A percentile compares a stretch with the other conserved stretches of the same genome.
Conservation (phyloP, 768 basidiomycete species). For the Multifurca ochricompacta region DNA sequence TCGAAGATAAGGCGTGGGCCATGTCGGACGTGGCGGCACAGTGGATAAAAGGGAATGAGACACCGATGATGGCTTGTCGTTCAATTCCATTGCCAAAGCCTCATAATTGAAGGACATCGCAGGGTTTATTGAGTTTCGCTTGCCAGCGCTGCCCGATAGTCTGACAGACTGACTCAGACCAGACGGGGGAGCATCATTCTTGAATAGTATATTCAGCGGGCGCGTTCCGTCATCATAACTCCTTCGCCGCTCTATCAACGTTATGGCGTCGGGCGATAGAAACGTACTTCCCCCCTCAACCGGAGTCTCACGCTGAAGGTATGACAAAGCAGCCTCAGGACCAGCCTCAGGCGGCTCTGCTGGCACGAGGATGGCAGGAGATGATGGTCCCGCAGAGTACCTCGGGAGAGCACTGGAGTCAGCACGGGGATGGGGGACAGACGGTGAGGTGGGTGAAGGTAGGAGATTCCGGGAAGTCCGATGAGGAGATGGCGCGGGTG, state of each 20-base stretch:
- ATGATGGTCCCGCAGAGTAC: background rate
- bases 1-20: background rate
- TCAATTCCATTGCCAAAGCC: conserved; percentile 1
- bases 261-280: conserved; percentile 23
- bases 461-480: background rate
- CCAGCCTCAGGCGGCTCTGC: conserved; percentile 8
- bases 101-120: conserved; percentile 32
- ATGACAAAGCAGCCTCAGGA: conserved; percentile 8
- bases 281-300: conserved; percentile 1
- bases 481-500: background rate
- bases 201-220: conserved; percentile 32
- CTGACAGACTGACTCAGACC: conserved; percentile 27
- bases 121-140: conserved; percentile 51
- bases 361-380: conserved; percentile 7
- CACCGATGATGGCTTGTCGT: conserved; percentile 4
- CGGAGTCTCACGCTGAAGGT: conserved; percentile 12
- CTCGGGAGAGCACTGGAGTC: background rate
- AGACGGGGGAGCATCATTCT: conserved; percentile 20
- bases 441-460: conserved; percentile 2
- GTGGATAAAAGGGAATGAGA: conserved; percentile 4
- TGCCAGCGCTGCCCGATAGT: conserved; percentile 34
- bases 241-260: conserved; percentile 25
- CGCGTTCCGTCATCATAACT: conserved; percentile 40
- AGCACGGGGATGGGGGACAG: background rate
- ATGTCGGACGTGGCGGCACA: background rate